Evolutionary conservation across 345 rosid species (phyloP), one percentile per base, ranked within the genome.

Genomic region (Combretum micranthum): DNA sequence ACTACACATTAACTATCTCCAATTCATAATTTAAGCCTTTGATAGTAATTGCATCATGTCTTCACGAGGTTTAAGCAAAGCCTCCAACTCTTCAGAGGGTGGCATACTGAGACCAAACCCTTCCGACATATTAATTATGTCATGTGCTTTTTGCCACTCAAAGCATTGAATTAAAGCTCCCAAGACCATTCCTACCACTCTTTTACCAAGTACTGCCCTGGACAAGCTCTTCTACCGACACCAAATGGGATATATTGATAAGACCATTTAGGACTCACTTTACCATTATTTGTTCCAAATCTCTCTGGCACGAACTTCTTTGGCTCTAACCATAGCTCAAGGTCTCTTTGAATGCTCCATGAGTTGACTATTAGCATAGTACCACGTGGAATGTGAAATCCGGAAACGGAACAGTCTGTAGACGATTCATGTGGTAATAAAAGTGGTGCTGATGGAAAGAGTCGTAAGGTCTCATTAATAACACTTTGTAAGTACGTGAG

Each of bases 291-390:
- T 4, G 9, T 32, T 25, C 22, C 52, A 19, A 67, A 67, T 20
- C 58, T 53, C 44, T 61, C 59, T 0, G 62, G 72, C 55, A 20
- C 61, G 53, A 61, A 67, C 15, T 3, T 43, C 0, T 61, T 7
- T 12, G 0, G 69, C 63, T 67, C 72, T 4, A 18, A 44, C 66
- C 76, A 64, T 18, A 60, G 11, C 4, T 42, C 18, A 3, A 50
- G 69, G 62, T 64, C 67, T 20, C 49, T 47, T 23, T 79, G 80
- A 17, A 72, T 44, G 1, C 64, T 54, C 78, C 76, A 65, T 2
- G 20, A 53, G 12, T 70, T 75, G 4, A 65, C 44, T 15, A 65
- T 6, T 44, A 79, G 45, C 69, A 73, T 74, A 3, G 81, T 70
- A 20, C 76, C 71, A 2, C 45, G 49, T 4, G 72, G 70, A 13